Conservation (phyloP, 2,329 filamentous ascomycete species). For the Fusarium staphyleae region DNA sequence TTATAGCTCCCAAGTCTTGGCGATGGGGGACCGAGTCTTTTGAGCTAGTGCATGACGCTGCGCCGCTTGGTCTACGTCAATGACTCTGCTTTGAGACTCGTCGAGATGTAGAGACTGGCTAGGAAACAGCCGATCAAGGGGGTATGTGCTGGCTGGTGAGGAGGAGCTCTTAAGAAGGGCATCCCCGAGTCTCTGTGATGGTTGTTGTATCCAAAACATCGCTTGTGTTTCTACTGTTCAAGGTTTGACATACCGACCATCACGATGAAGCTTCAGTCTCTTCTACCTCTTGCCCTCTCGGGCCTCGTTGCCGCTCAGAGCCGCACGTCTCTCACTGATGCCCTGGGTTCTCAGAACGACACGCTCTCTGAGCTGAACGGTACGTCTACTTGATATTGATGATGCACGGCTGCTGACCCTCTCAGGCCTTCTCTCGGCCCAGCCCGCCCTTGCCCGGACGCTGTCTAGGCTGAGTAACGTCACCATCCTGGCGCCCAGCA, state of each 20-base stretch:
- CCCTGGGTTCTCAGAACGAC: constrained; percentile 38
- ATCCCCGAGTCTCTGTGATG: neutral
- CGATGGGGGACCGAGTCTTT: constrained; percentile 7
- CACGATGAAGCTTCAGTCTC: constrained; percentile 35
- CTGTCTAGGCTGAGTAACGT: constrained; percentile 30
- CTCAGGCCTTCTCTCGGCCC: constrained; percentile 34
- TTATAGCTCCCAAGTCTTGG: constrained; percentile 14
- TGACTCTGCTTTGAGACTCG: constrained; percentile 32
- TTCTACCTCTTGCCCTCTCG: constrained; percentile 30
- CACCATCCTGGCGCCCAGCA: constrained; percentile 61
- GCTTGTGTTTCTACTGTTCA: constrained; percentile 2
- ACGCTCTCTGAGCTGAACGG: constrained; percentile 39
- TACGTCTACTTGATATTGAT: constrained; percentile 6
- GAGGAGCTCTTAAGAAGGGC: constrained; percentile 14
- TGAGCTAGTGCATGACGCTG: constrained; percentile 25
- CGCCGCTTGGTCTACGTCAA: constrained; percentile 36
- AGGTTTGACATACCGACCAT: neutral
- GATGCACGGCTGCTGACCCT: constrained; percentile 7
- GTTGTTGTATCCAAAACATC: constrained; percentile 4
- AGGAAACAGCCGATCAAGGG: constrained; percentile 11
- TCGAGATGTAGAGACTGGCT: constrained; percentile 20
- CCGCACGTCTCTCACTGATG: constrained; percentile 35
- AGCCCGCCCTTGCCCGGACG: constrained; percentile 34
- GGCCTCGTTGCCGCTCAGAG: constrained; percentile 33
- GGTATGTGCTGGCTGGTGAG: neutral